Evolutionary conservation across 2,329 filamentous ascomycete genomes (phyloP), one percentile per base, ranked within the genome.

Genomic region (Exserohilum turcica): DNA sequence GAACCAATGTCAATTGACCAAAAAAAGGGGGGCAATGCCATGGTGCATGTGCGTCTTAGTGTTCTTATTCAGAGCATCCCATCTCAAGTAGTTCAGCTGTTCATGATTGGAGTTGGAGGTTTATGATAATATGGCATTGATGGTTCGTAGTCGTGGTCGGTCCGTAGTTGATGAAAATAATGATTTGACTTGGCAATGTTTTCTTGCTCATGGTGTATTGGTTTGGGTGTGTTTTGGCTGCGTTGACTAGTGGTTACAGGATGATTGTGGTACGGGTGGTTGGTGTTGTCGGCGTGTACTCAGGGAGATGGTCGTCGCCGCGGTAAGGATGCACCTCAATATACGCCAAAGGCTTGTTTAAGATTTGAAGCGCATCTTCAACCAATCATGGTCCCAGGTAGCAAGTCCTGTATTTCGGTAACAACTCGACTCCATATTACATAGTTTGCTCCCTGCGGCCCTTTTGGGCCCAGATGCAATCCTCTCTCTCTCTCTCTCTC

Each of bases 61-160:
- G 36, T 53, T 43, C 18, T 45, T 43, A 40, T 33, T 38, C 38
- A 37, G 38, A 52, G 48, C 47, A 38, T 49, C 10, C 54, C 48
- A 35, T 18, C 37, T 37, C 37, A 18, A 27, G 38, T 52, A 32
- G 43, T 53, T 16, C 29, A 48, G 48, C 46, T 38, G 49, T 45
- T 49, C 42, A 54, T 43, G 28, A 50, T 40, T 39, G 60, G 60
- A 59, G 58, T 63, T 54, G 48, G 51, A 29, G 55, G 51, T 33
- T 27, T 48, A 33, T 48, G 38, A 43, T 38, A 48, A 33, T 52
- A 43, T 29, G 40, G 50, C 35, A 45, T 45, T 18, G 54, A 39
- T 49, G 31, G 36, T 35, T 29, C 21, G 47, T 18, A 35, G 48
- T 42, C 7, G 42, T 50, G 42, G 47, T 39, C 36, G 38, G 43